Evolutionary conservation across 2,329 filamentous ascomycete genomes (phyloP), one percentile per base, ranked within the genome.

Genomic region (Alternaria dauci): DNA sequence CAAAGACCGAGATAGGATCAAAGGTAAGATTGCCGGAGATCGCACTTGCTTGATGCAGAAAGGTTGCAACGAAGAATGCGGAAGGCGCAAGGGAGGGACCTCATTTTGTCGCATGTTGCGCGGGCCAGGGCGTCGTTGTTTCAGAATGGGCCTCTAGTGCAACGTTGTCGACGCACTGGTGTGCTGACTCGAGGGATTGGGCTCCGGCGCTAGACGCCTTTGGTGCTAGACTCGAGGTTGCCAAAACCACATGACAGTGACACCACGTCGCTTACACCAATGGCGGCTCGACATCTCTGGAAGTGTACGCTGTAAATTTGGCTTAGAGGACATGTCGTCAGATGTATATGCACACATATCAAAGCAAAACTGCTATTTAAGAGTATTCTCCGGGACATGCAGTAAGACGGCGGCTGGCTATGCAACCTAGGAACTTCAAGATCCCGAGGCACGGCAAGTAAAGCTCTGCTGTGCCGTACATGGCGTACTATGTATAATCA

Each of bases 31-130:
- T 60, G 32, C 47, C 47, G 52, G 53, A 55, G 53, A 54, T 47
- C 12, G 23, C 48, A 51, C 53, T 62, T 62, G 47, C 56, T 56
- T 55, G 48, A 55, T 62, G 48, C 41, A 62, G 59, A 46, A 48
- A 52, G 46, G 47, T 48, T 39, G 32, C 26, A 25, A 43, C 28
- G 18, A 39, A 39, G 36, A 56, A 59, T 38, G 18, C 32, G 42
- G 47, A 48, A 60, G 46, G 59, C 52, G 23, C 8, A 48, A 43
- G 23, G 47, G 52, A 42, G 52, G 23, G 36, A 36, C 16, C 34
- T 62, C 56, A 59, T 42, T 55, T 59, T 51, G 52, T 32, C 47
- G 42, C 30, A 55, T 39, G 43, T 51, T 51, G 52, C 58, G 53
- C 53, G 47, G 53, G 41, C 53, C 43, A 43, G 32, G 32, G 32